A percentile compares a stretch with the other conserved stretches of the same genome.
phyloP scores from a whole-genome alignment of 257 asterid genomes.

The Penstemon davidsonii region DNA sequence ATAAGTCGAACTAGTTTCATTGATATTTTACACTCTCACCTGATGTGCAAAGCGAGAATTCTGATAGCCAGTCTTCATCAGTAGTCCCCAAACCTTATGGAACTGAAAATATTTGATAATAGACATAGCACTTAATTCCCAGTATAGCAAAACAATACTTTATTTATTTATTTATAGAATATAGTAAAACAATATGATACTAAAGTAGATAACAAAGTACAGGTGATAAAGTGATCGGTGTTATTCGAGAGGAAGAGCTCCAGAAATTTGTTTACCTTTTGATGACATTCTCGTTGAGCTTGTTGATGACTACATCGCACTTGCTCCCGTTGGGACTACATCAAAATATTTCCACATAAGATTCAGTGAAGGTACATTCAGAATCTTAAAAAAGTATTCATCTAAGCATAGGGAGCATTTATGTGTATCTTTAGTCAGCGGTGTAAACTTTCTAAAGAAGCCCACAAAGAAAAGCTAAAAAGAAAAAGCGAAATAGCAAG shows the following conservation, averaged over 20 bases:
- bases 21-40: conserved; percentile 38
- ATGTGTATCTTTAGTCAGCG: conserved; percentile 11
- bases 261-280: conserved; percentile 46
- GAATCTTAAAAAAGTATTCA: background rate
- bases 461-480: too few species aligned
- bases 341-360: conserved; percentile 1
- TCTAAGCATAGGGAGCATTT: conserved; percentile 5
- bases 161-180: background rate
- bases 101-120: conserved; percentile 54
- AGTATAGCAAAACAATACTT: background rate
- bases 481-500: background rate
- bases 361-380: background rate
- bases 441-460: background rate
- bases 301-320: conserved; percentile 70
- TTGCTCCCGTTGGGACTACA: conserved; percentile 60
- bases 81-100: conserved; percentile 96
- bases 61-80: conserved; percentile 97
- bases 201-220: background rate
- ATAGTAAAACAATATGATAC: background rate
- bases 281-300: conserved; percentile 77
- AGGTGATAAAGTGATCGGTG: background rate
- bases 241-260: background rate
- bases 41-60: conserved; percentile 98
- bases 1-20: background rate
- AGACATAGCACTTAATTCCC: background rate